Base-by-base conservation (phyloP, 208 protist genomes). In the Spongospora subterranea region DNA sequence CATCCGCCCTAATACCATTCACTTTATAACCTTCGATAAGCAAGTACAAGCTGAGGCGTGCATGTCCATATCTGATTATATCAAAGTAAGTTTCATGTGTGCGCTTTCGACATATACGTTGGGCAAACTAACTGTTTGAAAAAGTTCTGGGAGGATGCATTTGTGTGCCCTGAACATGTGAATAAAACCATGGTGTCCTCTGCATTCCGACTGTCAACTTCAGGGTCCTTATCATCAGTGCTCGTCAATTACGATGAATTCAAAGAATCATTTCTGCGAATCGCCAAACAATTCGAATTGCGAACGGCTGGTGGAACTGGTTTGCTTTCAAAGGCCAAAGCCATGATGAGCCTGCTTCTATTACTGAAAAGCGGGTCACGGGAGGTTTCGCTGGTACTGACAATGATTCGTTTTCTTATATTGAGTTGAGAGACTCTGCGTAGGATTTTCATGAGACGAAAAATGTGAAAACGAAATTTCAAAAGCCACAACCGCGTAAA, bases 61-160 rank as follows among this genome's bases (percentile, higher is more conserved):
- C 71, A 82, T 82, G 71, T 82, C 71, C 13, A 82, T 82, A 6
- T 35, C 71, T 6, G 71, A 82, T 43, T 82, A 40, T n/a, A 35
- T 45, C 40, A 82, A 82, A 43, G 71, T 82, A 82, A 35, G 6
- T 35, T 6, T 82, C 13, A 39, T 60, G 71, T n/a, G n/a, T 65
- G 20, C 54, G 54, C 54, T 65, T 29, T 17, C 54, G 54, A 65
- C 17, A n/a, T 13, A 6, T 20, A 82, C n/a, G n/a, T 35, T 35
- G 17, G 6, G 6, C 40, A 35, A 82, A 6, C 11, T 82, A 43
- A 45, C 13, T 82, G n/a, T n/a, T 17, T 82, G 35, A 20, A 35
- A 82, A 20, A 82, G 71, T 82, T 82, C 71, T 82, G 71, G 71
- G 71, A 82, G n/a, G 71, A 82, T n/a, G n/a, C 35, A 6, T 45